A percentile compares a stretch with the other conserved stretches of the same genome.
Evolutionary conservation across 2,329 filamentous ascomycete species (phyloP).

Genomic region (Furcasterigmium sp.): DNA sequence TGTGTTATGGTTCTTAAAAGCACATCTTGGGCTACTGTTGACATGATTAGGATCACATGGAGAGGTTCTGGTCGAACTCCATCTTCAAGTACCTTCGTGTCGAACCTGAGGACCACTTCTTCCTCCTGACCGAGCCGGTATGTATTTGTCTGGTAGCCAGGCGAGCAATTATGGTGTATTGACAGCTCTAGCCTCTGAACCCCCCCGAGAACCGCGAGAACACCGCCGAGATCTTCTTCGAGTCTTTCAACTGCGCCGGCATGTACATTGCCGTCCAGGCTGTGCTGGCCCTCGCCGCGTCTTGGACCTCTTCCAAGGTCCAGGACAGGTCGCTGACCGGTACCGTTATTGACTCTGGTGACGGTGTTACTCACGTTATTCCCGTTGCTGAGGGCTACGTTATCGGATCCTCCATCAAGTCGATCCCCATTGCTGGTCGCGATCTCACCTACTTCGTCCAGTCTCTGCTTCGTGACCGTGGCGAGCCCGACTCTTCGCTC

Average conservation of each 20-base stretch:
- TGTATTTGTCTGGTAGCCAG: too few relatives aligned
- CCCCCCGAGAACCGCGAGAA: conserved; percentile 98
- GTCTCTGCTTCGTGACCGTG: conserved; percentile 88
- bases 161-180: conserved; percentile 3
- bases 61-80: conserved; percentile 99
- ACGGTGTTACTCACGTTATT: conserved; percentile 98
- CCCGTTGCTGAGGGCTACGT: conserved; percentile 98
- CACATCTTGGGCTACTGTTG: conserved; percentile 13
- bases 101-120: conserved; percentile 98
- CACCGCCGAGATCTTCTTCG: conserved; percentile 99
- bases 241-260: conserved; percentile 98
- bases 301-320: conserved; percentile 98
- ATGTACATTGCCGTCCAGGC: conserved; percentile 98
- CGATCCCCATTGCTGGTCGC: conserved; percentile 93
- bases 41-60: conserved; percentile 81
- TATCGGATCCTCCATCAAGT: conserved; percentile 98
- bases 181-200: conserved; percentile 70
- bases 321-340: conserved; percentile 93
- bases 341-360: conserved; percentile 97
- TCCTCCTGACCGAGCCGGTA: conserved; percentile 95
- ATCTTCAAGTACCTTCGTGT: conserved; percentile 99
- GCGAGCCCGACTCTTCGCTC: conserved; percentile 91
- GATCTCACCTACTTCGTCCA: conserved; percentile 99
- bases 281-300: conserved; percentile 90
- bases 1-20: conserved; percentile 33